Evolutionary conservation across 805 yeast genomes (phyloP).

Genomic region (Millerago galiae): DNA sequence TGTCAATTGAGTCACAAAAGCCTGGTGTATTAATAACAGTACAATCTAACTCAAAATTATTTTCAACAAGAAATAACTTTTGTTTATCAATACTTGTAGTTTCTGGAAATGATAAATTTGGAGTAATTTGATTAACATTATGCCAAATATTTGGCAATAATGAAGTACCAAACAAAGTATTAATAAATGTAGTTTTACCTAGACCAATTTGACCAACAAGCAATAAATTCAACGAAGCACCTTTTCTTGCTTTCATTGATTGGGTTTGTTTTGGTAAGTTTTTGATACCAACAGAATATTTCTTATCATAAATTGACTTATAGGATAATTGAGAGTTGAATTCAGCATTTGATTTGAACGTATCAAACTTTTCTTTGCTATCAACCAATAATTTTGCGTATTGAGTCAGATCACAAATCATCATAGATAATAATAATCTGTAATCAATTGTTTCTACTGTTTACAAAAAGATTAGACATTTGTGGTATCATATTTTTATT

Average conservation of each 20-base stretch:
- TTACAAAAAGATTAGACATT: too few species aligned
- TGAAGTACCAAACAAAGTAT: slow-evolving; percentile 63
- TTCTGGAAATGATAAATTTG: slow-evolving; percentile 32
- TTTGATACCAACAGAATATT: slow-evolving; percentile 21
- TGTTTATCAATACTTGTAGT: slow-evolving; percentile 29
- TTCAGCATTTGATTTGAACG: background rate
- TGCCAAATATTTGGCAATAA: slow-evolving; percentile 35
- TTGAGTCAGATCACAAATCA: too few species aligned
- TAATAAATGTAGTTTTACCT: slow-evolving; percentile 74
- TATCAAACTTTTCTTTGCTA: background rate
- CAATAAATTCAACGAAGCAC: slow-evolving; percentile 75
- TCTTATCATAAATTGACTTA: slow-evolving; percentile 2
- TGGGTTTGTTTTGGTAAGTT: slow-evolving; percentile 26
- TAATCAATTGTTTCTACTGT: too few species aligned
- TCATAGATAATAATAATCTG: too few species aligned
- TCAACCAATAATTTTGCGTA: background rate
- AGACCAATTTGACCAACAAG: slow-evolving; percentile 83
- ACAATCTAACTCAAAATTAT: slow-evolving; percentile 50
- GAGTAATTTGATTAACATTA: slow-evolving; percentile 29
- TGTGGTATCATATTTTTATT: too few species aligned
- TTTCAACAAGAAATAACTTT: slow-evolving; percentile 51
- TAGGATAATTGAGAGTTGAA: background rate
- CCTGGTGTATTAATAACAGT: slow-evolving; percentile 72
- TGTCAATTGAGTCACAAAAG: slow-evolving; percentile 66
- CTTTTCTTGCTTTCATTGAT: slow-evolving; percentile 37